Evolutionary conservation across 495 filamentous ascomycete species (phyloP).

Genomic region (Hypoxylon lenormandii): DNA sequence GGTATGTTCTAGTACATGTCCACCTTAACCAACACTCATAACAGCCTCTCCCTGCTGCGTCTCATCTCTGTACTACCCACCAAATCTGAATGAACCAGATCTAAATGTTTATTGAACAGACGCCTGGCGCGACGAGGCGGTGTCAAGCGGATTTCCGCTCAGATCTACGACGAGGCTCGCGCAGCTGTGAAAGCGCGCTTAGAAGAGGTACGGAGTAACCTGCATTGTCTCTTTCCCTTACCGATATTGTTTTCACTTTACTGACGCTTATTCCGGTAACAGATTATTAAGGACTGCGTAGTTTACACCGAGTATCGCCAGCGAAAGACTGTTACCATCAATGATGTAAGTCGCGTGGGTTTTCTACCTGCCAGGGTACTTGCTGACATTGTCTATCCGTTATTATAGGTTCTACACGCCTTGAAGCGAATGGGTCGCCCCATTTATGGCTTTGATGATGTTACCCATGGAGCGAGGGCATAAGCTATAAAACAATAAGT

Average conservation of each 20-base stretch:
- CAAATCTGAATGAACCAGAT: neutral
- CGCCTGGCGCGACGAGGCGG: conserved; percentile 84
- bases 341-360: conserved; percentile 66
- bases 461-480: neutral
- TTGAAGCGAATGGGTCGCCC: conserved; percentile 63
- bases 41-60: no score
- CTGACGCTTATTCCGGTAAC: conserved; percentile 11
- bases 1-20: conserved; percentile 61
- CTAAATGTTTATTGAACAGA: conserved; percentile 55
- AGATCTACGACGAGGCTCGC: conserved; percentile 79
- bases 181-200: conserved; percentile 65
- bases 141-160: conserved; percentile 74
- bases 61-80: conserved; percentile 1
- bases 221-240: neutral
- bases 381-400: neutral
- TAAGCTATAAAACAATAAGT: neutral
- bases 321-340: conserved; percentile 71
- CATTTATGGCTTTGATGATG: conserved; percentile 64
- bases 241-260: neutral
- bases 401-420: conserved; percentile 69
- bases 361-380: neutral
- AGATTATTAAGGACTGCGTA: conserved; percentile 68
- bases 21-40: neutral
- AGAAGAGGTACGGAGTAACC: conserved; percentile 60
- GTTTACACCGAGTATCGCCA: conserved; percentile 64